Evolutionary conservation across 352 stramenopile species (phyloP).

Genomic region (Globisporangium nodosum): DNA sequence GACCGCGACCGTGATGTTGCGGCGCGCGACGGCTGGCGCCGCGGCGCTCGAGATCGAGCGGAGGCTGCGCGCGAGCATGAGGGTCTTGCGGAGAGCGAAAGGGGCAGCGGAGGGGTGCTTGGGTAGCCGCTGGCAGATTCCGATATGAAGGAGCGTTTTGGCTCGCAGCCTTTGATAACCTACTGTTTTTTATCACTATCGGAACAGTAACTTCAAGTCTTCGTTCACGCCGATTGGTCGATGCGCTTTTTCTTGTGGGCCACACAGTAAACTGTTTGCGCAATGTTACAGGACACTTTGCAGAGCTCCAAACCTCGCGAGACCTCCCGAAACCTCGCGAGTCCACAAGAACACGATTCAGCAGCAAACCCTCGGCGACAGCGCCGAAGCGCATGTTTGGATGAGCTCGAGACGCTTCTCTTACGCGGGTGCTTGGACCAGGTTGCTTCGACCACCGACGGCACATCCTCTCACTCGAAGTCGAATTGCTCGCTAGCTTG

Average conservation of each 20-base stretch:
- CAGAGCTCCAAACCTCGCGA: neutral
- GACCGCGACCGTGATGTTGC: conserved; percentile 21
- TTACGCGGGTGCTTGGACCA: neutral
- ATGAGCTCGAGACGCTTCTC: neutral
- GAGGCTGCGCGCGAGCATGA: conserved; percentile 13
- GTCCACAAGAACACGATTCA: neutral
- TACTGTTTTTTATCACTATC: neutral
- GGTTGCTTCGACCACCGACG: neutral
- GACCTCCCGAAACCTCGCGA: neutral
- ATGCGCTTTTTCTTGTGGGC: neutral
- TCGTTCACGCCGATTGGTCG: neutral
- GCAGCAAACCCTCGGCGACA: too few relatives aligned
- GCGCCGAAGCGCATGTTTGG: neutral
- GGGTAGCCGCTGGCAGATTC: neutral
- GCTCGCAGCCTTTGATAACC: neutral
- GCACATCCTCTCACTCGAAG: neutral
- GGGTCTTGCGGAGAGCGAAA: neutral
- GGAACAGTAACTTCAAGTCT: too few relatives aligned
- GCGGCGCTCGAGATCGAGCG: conserved; percentile 6
- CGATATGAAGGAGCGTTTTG: conserved; percentile 8
- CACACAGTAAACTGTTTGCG: neutral
- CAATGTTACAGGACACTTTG: neutral
- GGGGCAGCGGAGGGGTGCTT: neutral
- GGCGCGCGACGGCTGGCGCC: neutral
- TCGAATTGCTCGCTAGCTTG: too few relatives aligned